phyloP scores from a whole-genome alignment of 306 rosid species.

The Rubus parviflorus region DNA sequence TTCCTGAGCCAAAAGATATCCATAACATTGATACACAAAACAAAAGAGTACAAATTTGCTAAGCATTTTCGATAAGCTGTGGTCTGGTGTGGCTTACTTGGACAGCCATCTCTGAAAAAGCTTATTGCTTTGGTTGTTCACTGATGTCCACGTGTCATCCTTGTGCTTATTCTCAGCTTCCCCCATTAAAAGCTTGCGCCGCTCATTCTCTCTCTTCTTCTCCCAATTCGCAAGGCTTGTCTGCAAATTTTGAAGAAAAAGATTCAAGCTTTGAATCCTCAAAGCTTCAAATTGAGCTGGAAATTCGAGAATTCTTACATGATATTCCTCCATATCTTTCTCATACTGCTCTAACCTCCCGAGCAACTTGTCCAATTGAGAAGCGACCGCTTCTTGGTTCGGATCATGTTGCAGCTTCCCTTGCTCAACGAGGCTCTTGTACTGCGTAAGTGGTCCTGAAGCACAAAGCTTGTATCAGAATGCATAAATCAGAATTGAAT shows the following conservation, averaged over 20 bases:
- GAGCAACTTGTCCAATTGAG: conserved; percentile 65
- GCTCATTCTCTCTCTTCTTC: conserved; percentile 62
- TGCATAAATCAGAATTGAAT: neutral
- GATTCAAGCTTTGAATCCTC: neutral
- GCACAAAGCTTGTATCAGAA: neutral
- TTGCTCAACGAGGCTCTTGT: conserved; percentile 60
- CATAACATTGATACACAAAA: conserved; percentile 14
- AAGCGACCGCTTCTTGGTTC: conserved; percentile 76
- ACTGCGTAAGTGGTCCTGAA: conserved; percentile 69
- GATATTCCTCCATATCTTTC: conserved; percentile 82
- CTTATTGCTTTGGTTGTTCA: conserved; percentile 38
- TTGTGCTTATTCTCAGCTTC: conserved; percentile 71
- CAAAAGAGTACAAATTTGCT: neutral
- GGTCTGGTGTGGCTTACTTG: conserved; percentile 38
- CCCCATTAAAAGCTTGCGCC: conserved; percentile 68
- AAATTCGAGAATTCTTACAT: conserved; percentile 40
- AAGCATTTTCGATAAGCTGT: neutral
- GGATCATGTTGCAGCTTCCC: conserved; percentile 86
- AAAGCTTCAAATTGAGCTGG: neutral
- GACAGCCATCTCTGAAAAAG: conserved; percentile 55
- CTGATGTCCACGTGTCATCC: conserved; percentile 48
- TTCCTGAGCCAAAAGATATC: conserved; percentile 44
- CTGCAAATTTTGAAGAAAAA: conserved; percentile 32
- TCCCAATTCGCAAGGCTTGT: conserved; percentile 68
- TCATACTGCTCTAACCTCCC: conserved; percentile 89